Evolutionary conservation across 495 filamentous ascomycete genomes (phyloP).

Genomic region (Penicillium cataractarum): DNA sequence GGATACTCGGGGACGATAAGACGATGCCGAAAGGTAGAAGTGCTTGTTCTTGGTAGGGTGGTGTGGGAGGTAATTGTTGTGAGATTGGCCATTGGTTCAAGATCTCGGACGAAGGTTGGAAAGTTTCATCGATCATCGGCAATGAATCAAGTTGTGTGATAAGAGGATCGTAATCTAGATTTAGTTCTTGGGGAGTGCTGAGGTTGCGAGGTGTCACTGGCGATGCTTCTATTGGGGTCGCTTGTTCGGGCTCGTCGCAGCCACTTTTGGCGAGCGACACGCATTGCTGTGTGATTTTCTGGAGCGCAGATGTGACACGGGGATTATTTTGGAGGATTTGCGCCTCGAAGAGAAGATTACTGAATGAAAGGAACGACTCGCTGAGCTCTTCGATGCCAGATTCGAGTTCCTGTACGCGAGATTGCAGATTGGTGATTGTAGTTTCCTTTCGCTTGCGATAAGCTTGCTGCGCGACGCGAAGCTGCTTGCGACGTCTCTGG

Average conservation of each 20-base stretch:
- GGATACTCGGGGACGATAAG: constrained; percentile 19
- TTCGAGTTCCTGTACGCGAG: constrained; percentile 68
- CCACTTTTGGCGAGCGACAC: constrained; percentile 44
- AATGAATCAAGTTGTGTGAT: constrained; percentile 13
- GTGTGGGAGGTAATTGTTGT: constrained; percentile 23
- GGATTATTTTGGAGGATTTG: constrained; percentile 44
- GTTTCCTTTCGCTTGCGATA: constrained; percentile 85
- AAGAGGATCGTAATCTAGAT: constrained; percentile 17
- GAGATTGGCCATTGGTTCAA: constrained; percentile 20
- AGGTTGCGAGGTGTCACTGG: neutral
- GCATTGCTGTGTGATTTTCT: constrained; percentile 50
- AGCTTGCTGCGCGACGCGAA: constrained; percentile 82
- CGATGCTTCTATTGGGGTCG: constrained; percentile 1
- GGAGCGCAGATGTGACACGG: constrained; percentile 44
- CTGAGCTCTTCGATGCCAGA: constrained; percentile 74
- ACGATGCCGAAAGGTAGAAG: constrained; percentile 28
- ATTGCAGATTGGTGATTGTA: constrained; percentile 74
- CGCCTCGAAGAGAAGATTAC: constrained; percentile 58
- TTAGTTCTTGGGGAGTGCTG: constrained; percentile 1
- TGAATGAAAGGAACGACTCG: constrained; percentile 70
- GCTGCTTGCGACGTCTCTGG: constrained; percentile 73
- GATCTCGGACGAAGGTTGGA: constrained; percentile 12
- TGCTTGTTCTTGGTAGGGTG: constrained; percentile 29
- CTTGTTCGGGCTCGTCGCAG: constrained; percentile 24
- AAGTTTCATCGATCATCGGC: constrained; percentile 17